A percentile compares a stretch with the other conserved stretches of the same genome.
These are phyloP conservation scores for Babesia bovis DNA, from an alignment of 169 alveolate genomes.

Conservation along the genomic window DNA sequence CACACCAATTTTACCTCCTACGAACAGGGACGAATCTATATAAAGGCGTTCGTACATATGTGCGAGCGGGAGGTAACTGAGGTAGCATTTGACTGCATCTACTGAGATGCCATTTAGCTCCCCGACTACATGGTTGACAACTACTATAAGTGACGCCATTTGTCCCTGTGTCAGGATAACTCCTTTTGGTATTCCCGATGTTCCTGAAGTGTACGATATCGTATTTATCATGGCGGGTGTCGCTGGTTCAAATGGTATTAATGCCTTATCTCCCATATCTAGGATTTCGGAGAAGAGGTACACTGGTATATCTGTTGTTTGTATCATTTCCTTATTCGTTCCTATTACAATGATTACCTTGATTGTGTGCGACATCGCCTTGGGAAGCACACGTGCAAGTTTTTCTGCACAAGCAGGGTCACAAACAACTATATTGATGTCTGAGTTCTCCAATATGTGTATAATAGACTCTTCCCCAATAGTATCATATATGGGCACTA, in stretches of 20 bases:
- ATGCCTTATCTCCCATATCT: slow-evolving; percentile 18
- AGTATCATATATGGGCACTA: slow-evolving; percentile 83
- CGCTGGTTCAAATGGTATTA: slow-evolving; percentile 49
- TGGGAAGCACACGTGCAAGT: slow-evolving; percentile 40
- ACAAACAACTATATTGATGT: slow-evolving; percentile 52
- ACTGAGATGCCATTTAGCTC: slow-evolving; percentile 1
- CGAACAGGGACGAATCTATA: slow-evolving; percentile 61
- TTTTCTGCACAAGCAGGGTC: slow-evolving; percentile 44
- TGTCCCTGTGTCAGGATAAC: slow-evolving; percentile 88
- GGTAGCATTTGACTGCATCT: slow-evolving; percentile 71
- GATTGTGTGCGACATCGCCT: slow-evolving; percentile 12
- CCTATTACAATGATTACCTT: slow-evolving; percentile 38
- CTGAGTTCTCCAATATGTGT: slow-evolving; percentile 69
- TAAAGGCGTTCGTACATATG: slow-evolving; percentile 92
- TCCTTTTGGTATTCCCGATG: slow-evolving; percentile 97
- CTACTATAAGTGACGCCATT: slow-evolving; percentile 43
- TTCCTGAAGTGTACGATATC: slow-evolving; percentile 96
- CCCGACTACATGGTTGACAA: slow-evolving; percentile 36
- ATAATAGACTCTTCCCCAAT: slow-evolving; percentile 77
- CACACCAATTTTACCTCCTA: slow-evolving; percentile 83
- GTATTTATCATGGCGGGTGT: slow-evolving; percentile 73
- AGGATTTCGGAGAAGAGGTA: slow-evolving; percentile 58
- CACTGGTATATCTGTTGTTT: slow-evolving; percentile 16
- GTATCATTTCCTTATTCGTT: slow-evolving; percentile 24
- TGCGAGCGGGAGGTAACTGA: slow-evolving; percentile 93